These are phyloP conservation scores for Hamigera avellanea DNA, from an alignment of 495 filamentous ascomycete genomes.

Conservation along the genomic window DNA sequence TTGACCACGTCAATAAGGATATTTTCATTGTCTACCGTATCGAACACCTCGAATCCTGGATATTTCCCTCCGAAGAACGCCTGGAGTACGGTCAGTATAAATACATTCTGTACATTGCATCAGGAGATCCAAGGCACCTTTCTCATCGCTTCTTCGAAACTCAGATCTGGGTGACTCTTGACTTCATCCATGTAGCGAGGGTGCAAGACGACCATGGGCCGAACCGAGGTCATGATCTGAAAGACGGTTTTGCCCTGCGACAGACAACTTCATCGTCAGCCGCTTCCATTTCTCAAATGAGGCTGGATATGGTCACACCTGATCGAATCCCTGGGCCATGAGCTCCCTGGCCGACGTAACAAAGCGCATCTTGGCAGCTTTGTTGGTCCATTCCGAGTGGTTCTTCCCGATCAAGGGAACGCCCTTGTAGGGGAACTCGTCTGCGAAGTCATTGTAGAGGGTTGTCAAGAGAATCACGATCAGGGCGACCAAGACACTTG, in stretches of 20 bases:
- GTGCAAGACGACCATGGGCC: constrained; percentile 30
- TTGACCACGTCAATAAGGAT: constrained; percentile 28
- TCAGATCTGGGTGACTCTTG: constrained; percentile 27
- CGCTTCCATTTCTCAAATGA: no score
- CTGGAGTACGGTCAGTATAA: no score
- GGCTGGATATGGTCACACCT: no score
- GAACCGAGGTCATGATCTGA: constrained; percentile 22
- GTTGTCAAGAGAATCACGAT: constrained; percentile 10
- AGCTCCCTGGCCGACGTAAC: constrained; percentile 11
- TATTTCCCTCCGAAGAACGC: constrained; percentile 29
- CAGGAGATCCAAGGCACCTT: no score
- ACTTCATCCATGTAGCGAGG: constrained; percentile 39
- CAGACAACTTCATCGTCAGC: not conserved
- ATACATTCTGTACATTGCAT: no score
- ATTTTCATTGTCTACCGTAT: constrained; percentile 14
- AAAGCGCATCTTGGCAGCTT: constrained; percentile 17
- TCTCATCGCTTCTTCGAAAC: constrained; percentile 26
- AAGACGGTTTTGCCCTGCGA: constrained; percentile 22
- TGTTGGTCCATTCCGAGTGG: constrained; percentile 20
- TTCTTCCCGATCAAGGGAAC: constrained; percentile 20
- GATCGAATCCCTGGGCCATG: constrained; percentile 18
- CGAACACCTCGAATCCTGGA: constrained; percentile 36
- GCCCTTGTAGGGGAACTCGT: constrained; percentile 17
- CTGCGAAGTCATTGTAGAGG: constrained; percentile 16
- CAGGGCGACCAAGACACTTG: constrained; percentile 12